Conservation (phyloP, 805 yeast genomes). For the Saturnispora silvae region DNA sequence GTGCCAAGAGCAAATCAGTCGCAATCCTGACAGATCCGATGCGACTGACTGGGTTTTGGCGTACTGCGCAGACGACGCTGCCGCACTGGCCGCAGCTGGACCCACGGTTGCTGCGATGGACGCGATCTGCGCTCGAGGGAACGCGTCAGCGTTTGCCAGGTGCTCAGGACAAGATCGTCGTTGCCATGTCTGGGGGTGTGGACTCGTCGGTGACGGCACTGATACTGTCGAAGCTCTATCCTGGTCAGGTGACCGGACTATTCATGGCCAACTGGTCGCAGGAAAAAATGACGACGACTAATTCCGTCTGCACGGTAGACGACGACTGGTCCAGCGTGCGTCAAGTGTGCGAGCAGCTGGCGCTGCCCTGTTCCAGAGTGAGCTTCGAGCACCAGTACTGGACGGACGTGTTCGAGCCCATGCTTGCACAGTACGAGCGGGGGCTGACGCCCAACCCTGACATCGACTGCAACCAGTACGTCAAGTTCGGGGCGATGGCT, state of each 20-base stretch:
- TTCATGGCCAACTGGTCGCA: constrained; percentile 90
- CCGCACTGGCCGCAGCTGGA: background rate
- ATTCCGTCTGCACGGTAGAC: constrained; percentile 53
- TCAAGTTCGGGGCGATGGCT: constrained; percentile 77
- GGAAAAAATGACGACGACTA: constrained; percentile 17
- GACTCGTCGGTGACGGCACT: constrained; percentile 84
- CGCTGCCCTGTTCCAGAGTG: constrained; percentile 63
- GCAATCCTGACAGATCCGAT: too few species aligned
- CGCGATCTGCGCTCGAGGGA: background rate
- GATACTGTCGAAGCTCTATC: constrained; percentile 38
- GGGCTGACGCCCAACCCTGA: constrained; percentile 96
- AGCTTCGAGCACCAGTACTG: constrained; percentile 89
- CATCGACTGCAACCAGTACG: constrained; percentile 71
- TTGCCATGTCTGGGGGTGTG: constrained; percentile 96
- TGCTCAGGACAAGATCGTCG: constrained; percentile 48
- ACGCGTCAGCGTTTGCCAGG: constrained; percentile 36
- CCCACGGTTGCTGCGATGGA: background rate
- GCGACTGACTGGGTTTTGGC: too few species aligned
- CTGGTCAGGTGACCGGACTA: constrained; percentile 65
- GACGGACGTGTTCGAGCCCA: constrained; percentile 86
- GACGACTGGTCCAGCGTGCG: constrained; percentile 82
- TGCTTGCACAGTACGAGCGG: constrained; percentile 57
- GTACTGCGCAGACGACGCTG: too few species aligned
- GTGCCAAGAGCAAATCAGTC: too few species aligned
- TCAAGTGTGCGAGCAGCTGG: constrained; percentile 45